Conservation (phyloP, 2,329 filamentous ascomycete genomes). For the Cordyceps cateniannulata region DNA sequence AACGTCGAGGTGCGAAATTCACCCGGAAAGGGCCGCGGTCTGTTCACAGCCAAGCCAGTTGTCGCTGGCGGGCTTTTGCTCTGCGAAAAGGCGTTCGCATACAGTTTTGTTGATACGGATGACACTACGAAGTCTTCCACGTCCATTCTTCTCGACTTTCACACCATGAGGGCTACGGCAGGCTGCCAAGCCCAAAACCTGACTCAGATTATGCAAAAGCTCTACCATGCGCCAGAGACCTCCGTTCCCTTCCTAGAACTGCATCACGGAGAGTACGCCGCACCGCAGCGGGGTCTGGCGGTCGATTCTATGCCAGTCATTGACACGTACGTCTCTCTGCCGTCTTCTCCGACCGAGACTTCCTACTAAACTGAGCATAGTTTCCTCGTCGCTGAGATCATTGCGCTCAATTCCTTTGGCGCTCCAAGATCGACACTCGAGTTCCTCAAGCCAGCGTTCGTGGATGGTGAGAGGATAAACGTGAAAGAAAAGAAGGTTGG, state of each 20-base stretch:
- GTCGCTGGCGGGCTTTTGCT: neutral
- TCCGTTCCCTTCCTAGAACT: neutral
- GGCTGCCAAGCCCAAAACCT: neutral
- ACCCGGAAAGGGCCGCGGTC: neutral
- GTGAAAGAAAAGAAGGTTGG: neutral
- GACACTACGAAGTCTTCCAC: neutral
- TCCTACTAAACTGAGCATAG: neutral
- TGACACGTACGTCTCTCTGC: neutral
- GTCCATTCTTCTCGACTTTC: neutral
- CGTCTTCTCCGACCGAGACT: neutral
- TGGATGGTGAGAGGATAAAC: neutral
- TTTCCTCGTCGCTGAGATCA: neutral
- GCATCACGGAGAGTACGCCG: neutral
- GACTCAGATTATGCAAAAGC: neutral
- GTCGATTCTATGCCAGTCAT: neutral
- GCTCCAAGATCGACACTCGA: neutral
- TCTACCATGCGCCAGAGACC: neutral
- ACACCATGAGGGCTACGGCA: neutral
- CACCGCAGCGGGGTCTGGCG: neutral
- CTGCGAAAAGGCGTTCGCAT: constrained; percentile 2
- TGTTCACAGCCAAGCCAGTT: neutral
- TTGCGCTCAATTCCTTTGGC: neutral
- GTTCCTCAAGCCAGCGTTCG: neutral
- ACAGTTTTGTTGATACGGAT: neutral
- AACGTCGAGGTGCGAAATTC: neutral